Conservation (phyloP, 768 basidiomycete genomes). For the Phanerochaete sordida region DNA sequence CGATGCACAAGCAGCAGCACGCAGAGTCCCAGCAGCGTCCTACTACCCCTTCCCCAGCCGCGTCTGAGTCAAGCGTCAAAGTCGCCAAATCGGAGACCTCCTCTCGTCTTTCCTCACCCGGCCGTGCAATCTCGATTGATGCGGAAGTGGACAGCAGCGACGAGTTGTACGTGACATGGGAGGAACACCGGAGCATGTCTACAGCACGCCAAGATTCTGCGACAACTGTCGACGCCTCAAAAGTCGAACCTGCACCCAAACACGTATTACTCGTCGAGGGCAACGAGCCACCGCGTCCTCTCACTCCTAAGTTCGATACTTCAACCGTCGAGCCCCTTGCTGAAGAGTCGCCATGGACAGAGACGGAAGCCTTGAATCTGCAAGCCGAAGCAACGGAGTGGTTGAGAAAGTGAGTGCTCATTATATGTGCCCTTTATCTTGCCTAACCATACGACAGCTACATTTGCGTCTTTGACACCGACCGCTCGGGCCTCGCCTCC, state of each 20-base stretch:
- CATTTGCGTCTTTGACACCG: conserved; percentile 13
- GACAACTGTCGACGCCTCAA: neutral
- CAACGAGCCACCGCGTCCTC: no score
- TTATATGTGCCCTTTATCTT: neutral
- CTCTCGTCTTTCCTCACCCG: neutral
- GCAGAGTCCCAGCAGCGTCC: no score
- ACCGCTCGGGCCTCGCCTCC: conserved; percentile 18
- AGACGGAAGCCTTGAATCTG: neutral
- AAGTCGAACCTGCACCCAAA: no score
- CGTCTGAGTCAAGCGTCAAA: no score
- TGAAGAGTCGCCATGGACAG: neutral
- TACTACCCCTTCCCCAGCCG: no score
- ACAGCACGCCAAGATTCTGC: neutral
- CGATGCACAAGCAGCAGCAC: neutral
- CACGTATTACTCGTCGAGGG: no score
- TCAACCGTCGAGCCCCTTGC: no score
- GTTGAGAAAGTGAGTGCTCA: neutral
- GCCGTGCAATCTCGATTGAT: neutral
- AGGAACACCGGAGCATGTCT: neutral
- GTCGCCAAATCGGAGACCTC: no score
- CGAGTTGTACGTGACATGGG: neutral
- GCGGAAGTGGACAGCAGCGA: neutral
- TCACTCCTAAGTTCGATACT: no score
- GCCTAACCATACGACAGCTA: conserved; percentile 11
- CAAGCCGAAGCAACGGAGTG: neutral